phyloP scores from a whole-genome alignment of 768 basidiomycete genomes.

The Baorangia bicolor region DNA sequence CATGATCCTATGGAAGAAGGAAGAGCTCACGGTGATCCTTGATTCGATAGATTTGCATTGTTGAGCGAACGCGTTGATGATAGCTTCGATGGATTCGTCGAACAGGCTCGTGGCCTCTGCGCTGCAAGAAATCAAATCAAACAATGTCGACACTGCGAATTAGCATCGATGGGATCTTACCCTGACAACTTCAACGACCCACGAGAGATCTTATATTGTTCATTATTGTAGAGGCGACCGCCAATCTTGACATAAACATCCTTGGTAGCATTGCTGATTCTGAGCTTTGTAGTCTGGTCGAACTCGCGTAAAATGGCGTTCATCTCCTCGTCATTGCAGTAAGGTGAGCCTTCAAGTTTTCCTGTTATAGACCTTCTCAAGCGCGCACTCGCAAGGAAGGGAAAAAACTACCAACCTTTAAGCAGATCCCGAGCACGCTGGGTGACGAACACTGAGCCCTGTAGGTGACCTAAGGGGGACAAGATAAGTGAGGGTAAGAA shows the following conservation, averaged over 20 bases:
- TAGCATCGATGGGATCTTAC: background rate
- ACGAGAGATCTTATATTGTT: background rate
- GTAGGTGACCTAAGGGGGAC: constrained; percentile 36
- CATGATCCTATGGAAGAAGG: background rate
- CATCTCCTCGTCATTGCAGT: constrained; percentile 1
- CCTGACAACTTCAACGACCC: constrained; percentile 8
- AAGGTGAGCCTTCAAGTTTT: background rate
- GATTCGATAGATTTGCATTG: background rate
- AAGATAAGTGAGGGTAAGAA: background rate
- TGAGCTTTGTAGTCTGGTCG: constrained; percentile 7
- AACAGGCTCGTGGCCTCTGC: constrained; percentile 6
- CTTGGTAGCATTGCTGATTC: background rate
- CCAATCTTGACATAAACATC: constrained; percentile 2
- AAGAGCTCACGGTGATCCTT: constrained; percentile 1
- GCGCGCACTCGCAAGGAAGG: background rate
- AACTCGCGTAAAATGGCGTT: background rate
- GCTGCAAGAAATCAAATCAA: background rate
- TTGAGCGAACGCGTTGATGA: constrained; percentile 8
- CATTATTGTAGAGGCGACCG: background rate
- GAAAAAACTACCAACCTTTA: constrained; percentile 23
- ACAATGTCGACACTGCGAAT: too few relatives aligned
- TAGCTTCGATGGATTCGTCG: constrained; percentile 5
- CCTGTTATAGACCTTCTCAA: background rate
- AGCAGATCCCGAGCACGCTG: constrained; percentile 38
- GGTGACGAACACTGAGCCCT: constrained; percentile 49